Evolutionary conservation across 371 early-diverging fungal species (phyloP).

Genomic region (Syncephalastrum racemosum): DNA sequence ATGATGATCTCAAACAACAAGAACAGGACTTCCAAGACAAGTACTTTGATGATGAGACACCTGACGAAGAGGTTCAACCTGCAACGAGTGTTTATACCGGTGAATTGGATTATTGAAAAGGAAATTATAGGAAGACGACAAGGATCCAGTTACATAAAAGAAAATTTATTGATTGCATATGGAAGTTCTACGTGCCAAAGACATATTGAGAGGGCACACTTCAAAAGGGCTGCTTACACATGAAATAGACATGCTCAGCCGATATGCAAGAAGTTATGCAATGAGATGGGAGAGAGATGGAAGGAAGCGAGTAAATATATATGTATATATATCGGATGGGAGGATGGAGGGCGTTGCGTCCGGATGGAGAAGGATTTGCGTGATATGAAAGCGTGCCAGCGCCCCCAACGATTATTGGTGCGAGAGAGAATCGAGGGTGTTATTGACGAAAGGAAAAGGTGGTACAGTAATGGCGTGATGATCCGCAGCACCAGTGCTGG

Average conservation of each 20-base stretch:
- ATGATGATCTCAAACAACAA: constrained; percentile 38
- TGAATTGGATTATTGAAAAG: constrained; percentile 19
- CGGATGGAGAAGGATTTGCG: too few relatives aligned
- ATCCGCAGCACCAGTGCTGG: constrained; percentile 6
- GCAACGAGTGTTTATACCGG: constrained; percentile 20
- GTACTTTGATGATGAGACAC: constrained; percentile 48
- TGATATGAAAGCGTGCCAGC: too few relatives aligned
- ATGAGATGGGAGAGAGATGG: background rate
- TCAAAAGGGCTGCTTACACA: too few relatives aligned
- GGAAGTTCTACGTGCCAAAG: too few relatives aligned
- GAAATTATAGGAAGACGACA: too few relatives aligned
- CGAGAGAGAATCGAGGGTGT: constrained; percentile 22
- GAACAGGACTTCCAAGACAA: constrained; percentile 47
- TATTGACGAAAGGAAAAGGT: constrained; percentile 16
- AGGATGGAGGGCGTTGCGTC: too few relatives aligned
- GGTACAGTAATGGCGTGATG: background rate
- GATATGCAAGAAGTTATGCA: too few relatives aligned
- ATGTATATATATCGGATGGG: too few relatives aligned
- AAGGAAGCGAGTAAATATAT: background rate
- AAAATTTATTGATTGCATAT: too few relatives aligned
- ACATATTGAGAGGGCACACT: too few relatives aligned
- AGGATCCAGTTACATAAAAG: too few relatives aligned
- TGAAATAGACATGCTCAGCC: too few relatives aligned
- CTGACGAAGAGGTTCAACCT: background rate
- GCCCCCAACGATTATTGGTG: constrained; percentile 15